Conservation (phyloP, 177 flowering plant species). For the Vitis hybrid region DNA sequence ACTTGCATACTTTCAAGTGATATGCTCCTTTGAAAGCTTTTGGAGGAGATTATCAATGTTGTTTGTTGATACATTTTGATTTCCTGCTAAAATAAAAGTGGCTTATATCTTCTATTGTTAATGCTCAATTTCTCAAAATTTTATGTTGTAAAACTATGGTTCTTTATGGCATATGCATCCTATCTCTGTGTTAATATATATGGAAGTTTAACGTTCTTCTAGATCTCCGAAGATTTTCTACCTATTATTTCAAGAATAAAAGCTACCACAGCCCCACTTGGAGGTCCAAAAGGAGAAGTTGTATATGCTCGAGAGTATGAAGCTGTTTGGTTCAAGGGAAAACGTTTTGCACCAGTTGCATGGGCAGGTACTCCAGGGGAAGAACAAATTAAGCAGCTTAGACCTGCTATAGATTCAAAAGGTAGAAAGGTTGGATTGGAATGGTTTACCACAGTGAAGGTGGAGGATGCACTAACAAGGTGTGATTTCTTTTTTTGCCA, state of each 20-base stretch:
- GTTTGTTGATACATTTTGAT: too few relatives aligned
- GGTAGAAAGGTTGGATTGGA: slow-evolving; percentile 96
- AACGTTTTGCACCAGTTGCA: slow-evolving; percentile 70
- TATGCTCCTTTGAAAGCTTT: too few relatives aligned
- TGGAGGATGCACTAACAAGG: slow-evolving; percentile 83
- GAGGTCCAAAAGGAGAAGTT: slow-evolving; percentile 92
- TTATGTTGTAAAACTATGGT: not conserved
- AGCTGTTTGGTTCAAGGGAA: slow-evolving; percentile 97
- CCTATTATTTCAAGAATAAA: slow-evolving; percentile 78
- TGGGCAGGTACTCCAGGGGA: slow-evolving; percentile 92
- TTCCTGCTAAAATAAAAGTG: too few relatives aligned
- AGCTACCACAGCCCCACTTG: slow-evolving; percentile 76
- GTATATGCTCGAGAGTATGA: slow-evolving; percentile 87
- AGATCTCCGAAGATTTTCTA: slow-evolving; percentile 87
- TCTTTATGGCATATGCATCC: not conserved
- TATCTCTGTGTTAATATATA: slow-evolving; percentile 1
- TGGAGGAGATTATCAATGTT: too few relatives aligned
- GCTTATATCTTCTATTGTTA: not conserved
- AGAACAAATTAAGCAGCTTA: slow-evolving; percentile 86
- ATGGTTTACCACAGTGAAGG: slow-evolving; percentile 90
- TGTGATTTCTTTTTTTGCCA: slow-evolving; percentile 14
- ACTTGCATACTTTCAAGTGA: too few relatives aligned
- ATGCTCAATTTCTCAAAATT: not conserved
- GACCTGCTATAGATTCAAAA: slow-evolving; percentile 83
- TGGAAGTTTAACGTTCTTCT: slow-evolving; percentile 9